Evolutionary conservation across 2,329 filamentous ascomycete species (phyloP).

Genomic region (Colletotrichum cereale): DNA sequence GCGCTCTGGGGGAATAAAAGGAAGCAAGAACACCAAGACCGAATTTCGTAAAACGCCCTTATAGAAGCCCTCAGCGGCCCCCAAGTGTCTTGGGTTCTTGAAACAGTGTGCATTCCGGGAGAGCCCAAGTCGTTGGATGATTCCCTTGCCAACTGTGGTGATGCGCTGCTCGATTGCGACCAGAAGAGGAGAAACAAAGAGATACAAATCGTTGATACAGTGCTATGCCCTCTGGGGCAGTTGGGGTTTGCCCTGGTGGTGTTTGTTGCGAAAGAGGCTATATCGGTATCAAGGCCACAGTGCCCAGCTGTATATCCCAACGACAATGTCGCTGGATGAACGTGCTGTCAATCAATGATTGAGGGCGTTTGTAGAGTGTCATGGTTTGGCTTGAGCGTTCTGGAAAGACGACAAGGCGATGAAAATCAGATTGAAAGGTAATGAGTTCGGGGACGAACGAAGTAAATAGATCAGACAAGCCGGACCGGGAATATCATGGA

Average conservation of each 20-base stretch:
- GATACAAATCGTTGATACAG: neutral
- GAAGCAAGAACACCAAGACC: neutral
- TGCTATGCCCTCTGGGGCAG: neutral
- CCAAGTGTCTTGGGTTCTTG: neutral
- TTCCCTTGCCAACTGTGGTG: neutral
- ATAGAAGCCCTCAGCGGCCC: neutral
- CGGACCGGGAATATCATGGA: slow-evolving; percentile 18
- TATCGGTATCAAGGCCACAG: neutral
- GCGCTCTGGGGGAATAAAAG: neutral
- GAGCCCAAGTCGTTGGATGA: neutral
- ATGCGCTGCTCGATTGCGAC: neutral
- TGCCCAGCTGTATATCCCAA: slow-evolving; percentile 16
- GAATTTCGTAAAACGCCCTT: slow-evolving; percentile 14
- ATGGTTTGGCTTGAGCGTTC: neutral
- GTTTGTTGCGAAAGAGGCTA: neutral
- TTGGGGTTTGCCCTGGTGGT: neutral
- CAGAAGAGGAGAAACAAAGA: neutral
- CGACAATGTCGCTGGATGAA: neutral
- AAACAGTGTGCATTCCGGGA: neutral
- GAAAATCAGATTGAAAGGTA: neutral
- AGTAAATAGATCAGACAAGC: neutral
- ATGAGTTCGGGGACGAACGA: neutral
- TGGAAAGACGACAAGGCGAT: too few species aligned
- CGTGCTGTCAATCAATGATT: neutral
- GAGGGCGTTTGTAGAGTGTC: neutral